Base-by-base conservation (phyloP, 2,329 filamentous ascomycete genomes). In the Alternaria burnsii region DNA sequence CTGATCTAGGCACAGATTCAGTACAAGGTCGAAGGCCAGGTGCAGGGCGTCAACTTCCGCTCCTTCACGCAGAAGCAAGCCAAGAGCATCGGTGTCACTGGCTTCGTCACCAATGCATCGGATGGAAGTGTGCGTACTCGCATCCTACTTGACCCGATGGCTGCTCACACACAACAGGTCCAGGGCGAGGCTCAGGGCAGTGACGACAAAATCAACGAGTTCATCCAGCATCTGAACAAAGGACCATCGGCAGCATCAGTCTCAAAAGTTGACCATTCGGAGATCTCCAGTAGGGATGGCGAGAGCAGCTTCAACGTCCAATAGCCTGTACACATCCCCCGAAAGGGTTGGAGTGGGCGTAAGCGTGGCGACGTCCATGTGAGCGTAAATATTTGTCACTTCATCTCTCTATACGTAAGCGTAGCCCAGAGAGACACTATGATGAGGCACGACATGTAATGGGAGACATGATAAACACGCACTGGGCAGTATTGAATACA, bases 111-210 rank as follows among this genome's bases (percentile, higher is more conserved):
- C 55, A 84, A 84, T 64, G 78, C 74, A 6, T 78, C 75, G 11
- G 81, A 84, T 63, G 82, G 82, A 42, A 79, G 75, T 8, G 82
- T 82, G 67, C 47, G 73, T 55, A 54, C 41, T 26, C 28, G 16
- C 16, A 26, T 30, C 30, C 10, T 8, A 32, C 34, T 36, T 12
- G 7, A 11, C 6, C 3, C 5, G 22, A 41, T 40, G 12, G 6
- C 51, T 41, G 40, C 63, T 75, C 36, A 73, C 34, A 22, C 32
- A 28, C 3, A 11, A 5, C 67, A 97, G 92, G 94, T 98, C 47
- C 88, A 92, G 73, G 94, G 94, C 26, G 94, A 97, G 80, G 93
- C 90, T 5, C 94, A 98, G 76, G 94, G 93, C 30, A 83, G 86
- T 2, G 84, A 88, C 1, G 84, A 87, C 0, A 79, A 85, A 3